phyloP scores from a whole-genome alignment of 306 rosid genomes.

The Pachyrhizus erosus region DNA sequence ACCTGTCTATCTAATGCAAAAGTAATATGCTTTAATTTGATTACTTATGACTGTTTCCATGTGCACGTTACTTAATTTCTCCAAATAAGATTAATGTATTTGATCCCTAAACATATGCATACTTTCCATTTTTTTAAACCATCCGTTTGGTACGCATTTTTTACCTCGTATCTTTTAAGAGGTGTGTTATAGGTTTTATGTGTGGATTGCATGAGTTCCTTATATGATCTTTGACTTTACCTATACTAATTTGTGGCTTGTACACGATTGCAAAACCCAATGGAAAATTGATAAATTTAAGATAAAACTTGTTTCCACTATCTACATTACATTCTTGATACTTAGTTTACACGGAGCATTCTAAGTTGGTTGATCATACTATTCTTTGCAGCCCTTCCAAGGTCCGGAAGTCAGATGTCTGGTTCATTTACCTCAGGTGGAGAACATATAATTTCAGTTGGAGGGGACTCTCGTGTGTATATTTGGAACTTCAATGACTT shows the following conservation, averaged over 20 bases:
- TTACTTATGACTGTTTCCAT: background rate
- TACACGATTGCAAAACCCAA: background rate
- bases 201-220: background rate
- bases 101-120: background rate
- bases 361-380: conserved; percentile 37
- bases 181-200: conserved; percentile 7
- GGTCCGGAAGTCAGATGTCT: conserved; percentile 79
- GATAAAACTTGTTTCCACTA: background rate
- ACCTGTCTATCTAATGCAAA: background rate
- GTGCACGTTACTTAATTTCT: background rate
- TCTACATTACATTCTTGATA: background rate
- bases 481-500: conserved; percentile 64
- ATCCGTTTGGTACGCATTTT: background rate
- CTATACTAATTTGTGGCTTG: background rate
- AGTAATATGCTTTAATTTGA: conserved; percentile 3
- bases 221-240: background rate
- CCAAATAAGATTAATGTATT: background rate
- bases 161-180: background rate
- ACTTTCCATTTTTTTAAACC: background rate
- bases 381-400: conserved; percentile 64
- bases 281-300: background rate
- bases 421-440: conserved; percentile 73
- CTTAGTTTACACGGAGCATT: conserved; percentile 18
- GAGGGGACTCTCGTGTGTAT: conserved; percentile 80
- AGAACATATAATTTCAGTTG: conserved; percentile 74